Percentiles rank a stretch among this genome's conserved stretches.
These are phyloP conservation scores for Miamiensis avidus DNA, from an alignment of 169 alveolate genomes.

Conservation along the genomic window DNA sequence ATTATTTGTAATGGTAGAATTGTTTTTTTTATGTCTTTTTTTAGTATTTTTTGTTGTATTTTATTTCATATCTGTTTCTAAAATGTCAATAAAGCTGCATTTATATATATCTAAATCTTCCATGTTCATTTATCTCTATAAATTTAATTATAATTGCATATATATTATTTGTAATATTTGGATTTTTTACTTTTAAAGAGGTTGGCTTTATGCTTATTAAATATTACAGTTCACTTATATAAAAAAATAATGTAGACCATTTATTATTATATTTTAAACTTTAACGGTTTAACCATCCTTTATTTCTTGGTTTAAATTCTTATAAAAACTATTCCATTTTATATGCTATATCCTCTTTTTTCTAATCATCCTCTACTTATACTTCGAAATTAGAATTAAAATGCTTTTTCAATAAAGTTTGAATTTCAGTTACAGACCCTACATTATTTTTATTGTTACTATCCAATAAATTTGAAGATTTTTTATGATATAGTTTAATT, in stretches of 20 bases:
- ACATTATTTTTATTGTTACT: too few species aligned
- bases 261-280: neutral
- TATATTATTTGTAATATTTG: too few species aligned
- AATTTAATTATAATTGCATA: too few species aligned
- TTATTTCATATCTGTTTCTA: too few species aligned
- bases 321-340: neutral
- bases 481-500: too few species aligned
- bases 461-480: too few species aligned
- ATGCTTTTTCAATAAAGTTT: too few species aligned
- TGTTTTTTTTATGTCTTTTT: neutral
- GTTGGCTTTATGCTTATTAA: neutral
- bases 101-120: neutral
- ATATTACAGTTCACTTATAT: too few species aligned
- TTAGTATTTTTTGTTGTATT: too few species aligned
- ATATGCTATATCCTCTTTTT: neutral
- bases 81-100: neutral
- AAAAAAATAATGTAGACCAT: neutral
- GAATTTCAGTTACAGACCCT: too few species aligned
- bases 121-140: neutral
- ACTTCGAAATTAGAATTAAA: neutral
- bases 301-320: neutral
- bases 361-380: neutral
- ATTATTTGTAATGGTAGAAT: too few species aligned
- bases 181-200: neutral
- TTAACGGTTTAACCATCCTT: neutral